Conservation (phyloP, 768 basidiomycete genomes). For the Agrocybe chaxingu region DNA sequence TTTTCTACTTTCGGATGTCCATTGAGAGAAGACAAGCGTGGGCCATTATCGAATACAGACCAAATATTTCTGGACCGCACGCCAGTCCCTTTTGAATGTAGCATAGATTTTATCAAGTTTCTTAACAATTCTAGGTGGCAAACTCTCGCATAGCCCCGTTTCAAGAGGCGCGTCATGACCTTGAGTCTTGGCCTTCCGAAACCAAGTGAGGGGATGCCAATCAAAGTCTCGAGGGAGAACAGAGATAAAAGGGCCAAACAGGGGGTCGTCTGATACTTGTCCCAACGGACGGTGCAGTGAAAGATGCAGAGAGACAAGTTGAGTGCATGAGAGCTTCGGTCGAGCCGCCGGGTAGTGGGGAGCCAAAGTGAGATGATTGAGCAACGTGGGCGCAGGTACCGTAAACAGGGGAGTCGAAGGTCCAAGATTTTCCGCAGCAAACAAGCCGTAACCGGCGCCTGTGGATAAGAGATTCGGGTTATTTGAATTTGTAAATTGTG, state of each 20-base stretch:
- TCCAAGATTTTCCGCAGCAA: constrained; percentile 39
- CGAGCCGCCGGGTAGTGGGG: constrained; percentile 47
- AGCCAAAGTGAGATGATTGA: constrained; percentile 71
- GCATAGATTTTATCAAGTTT: constrained; percentile 39
- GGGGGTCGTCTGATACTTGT: constrained; percentile 46
- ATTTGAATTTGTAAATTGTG: neutral
- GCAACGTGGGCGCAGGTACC: constrained; percentile 65
- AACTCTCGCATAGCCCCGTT: constrained; percentile 29
- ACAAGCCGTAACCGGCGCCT: constrained; percentile 75
- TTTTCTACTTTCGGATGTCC: constrained; percentile 7
- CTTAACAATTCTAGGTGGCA: constrained; percentile 46
- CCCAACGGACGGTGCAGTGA: constrained; percentile 55
- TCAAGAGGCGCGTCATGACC: constrained; percentile 8
- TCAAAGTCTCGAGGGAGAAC: constrained; percentile 72
- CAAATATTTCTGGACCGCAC: constrained; percentile 43
- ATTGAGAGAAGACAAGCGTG: neutral
- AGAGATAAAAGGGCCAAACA: constrained; percentile 76
- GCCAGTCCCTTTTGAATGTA: constrained; percentile 62
- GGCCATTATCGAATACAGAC: constrained; percentile 35
- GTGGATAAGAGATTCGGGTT: neutral
- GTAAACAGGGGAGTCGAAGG: constrained; percentile 60
- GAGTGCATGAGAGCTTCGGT: constrained; percentile 54
- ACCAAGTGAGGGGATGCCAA: constrained; percentile 82
- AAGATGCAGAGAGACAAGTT: constrained; percentile 81
- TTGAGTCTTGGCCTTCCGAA: constrained; percentile 27